These are phyloP conservation scores for Microbotryomycetes sp. DNA, from an alignment of 1,284 basidiomycete species.

Conservation along the genomic window DNA sequence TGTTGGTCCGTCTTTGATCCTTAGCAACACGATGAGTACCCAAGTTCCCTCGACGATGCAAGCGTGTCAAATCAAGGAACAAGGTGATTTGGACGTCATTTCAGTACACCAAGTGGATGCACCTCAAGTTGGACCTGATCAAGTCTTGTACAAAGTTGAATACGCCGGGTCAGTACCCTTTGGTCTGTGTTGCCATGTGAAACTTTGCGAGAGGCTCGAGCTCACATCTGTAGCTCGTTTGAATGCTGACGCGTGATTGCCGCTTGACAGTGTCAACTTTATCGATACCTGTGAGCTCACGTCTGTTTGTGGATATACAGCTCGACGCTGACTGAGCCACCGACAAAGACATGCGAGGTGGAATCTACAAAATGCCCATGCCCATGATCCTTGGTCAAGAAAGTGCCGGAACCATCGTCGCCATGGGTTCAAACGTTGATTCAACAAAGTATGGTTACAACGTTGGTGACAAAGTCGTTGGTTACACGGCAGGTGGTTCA, in stretches of 20 bases:
- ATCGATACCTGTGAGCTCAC: constrained; percentile 66
- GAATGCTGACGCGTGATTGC: constrained; percentile 16
- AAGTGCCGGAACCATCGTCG: constrained; percentile 64
- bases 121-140: constrained; percentile 56
- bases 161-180: constrained; percentile 41
- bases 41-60: constrained; percentile 48
- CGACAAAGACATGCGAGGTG: constrained; percentile 39
- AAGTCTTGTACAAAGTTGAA: constrained; percentile 72
- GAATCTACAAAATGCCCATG: constrained; percentile 52
- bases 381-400: constrained; percentile 76
- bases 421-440: constrained; percentile 52
- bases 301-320: constrained; percentile 41
- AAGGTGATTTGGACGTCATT: constrained; percentile 73
- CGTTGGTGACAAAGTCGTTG: constrained; percentile 55
- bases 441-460: constrained; percentile 43
- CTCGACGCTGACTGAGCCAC: neutral
- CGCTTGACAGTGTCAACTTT: constrained; percentile 43
- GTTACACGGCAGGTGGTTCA: constrained; percentile 51
- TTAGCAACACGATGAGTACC: too few relatives aligned
- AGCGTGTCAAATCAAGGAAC: constrained; percentile 49
- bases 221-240: too few relatives aligned
- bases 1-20: too few relatives aligned
- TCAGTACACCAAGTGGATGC: constrained; percentile 57
- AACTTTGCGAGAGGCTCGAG: neutral
- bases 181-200: too few relatives aligned